Base-by-base conservation (phyloP, 345 rosid genomes). In the Hibiscus mutabilis region DNA sequence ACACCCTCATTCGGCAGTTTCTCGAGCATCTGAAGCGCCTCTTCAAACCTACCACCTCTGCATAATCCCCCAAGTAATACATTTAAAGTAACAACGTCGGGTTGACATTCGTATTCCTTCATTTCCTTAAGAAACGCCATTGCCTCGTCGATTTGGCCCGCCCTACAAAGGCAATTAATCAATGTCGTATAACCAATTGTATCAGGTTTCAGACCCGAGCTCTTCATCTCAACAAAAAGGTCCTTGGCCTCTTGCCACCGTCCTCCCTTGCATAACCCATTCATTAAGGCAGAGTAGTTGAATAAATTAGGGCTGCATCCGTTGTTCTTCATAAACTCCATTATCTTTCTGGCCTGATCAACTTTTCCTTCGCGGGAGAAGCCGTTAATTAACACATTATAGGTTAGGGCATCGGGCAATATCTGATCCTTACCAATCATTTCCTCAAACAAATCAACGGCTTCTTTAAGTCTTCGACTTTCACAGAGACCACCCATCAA, bases 281-380 rank as follows among this genome's bases (percentile, higher is more conserved):
- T 87, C 89, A 92, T 90, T 15, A 90, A 40, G 62, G 91, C 44
- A 1, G 93, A 84, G 82, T 92, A 90, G 42, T 87, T 90, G 76
- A 82, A 84, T 31, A 90, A 65, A 58, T 89, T 90, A 2, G 97
- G 97, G 57, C 25, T 73, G 71, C 91, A 90, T 72, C 97, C 97
- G 57, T 89, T 87, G 73, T 74, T 84, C 83, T 83, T 91, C 97
- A 89, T 90, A 46, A 93, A 91, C 22, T 90, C 93, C 69, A 94
- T 57, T 71, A 94, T 87, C 83, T 84, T 89, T 82, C 76, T 81
- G 1, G 87, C 99, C 62, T 77, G 82, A 72, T 84, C 91, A 78
- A 86, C 92, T 81, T 90, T 90, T 66, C 93, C 97, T 11, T 59
- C 73, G 19, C 70, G 73, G 82, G 86, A 86, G 72, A 95, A 95